Evolutionary conservation across 2,329 filamentous ascomycete genomes (phyloP), one percentile per base, ranked within the genome.

Genomic region (Cladophialophora yegresii): DNA sequence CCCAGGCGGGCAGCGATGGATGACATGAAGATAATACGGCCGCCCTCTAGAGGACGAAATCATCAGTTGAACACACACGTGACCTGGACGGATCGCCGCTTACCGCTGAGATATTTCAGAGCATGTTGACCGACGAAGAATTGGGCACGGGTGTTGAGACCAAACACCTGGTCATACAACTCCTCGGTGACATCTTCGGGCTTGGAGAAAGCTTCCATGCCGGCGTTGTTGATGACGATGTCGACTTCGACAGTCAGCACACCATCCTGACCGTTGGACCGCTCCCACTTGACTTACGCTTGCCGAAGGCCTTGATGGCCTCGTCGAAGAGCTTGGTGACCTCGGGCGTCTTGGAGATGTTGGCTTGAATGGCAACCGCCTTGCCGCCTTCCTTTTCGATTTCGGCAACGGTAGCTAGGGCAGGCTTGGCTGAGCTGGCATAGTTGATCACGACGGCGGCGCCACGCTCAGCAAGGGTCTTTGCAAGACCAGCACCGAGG

Each of bases 111-210:
- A 77, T 90, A 80, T 77, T 87, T 88, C 76, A 89, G 87, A 7
- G 85, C 89, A 61, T 89, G 86, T 79, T 91, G 88, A 22, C 83
- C 84, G 63, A 87, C 85, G 75, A 87, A 87, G 78, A 87, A 87
- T 73, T 87, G 85, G 45, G 83, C 85, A 53, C 85, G 82, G 40
- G 84, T 86, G 80, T 87, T 87, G 74, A 87, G 81, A 73, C 78
- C 79, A 75, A 87, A 85, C 63, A 87, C 84, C 45, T 81, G 80
- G 76, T 87, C 83, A 70, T 80, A 85, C 73, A 83, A 80, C 74
- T 83, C 83, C 74, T 87, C 85, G 2, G 85, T 84, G 56, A 89
- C 86, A 70, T 89, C 85, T 77, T 87, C 84, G 62, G 87, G 83
- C 76, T 87, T 85, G 69, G 58, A 87, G 53, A 71, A 71, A 32